A percentile compares a stretch with the other conserved stretches of the same genome.
phyloP scores from a whole-genome alignment of 129 eudicot genomes.

The Dittrichia graveolens region DNA sequence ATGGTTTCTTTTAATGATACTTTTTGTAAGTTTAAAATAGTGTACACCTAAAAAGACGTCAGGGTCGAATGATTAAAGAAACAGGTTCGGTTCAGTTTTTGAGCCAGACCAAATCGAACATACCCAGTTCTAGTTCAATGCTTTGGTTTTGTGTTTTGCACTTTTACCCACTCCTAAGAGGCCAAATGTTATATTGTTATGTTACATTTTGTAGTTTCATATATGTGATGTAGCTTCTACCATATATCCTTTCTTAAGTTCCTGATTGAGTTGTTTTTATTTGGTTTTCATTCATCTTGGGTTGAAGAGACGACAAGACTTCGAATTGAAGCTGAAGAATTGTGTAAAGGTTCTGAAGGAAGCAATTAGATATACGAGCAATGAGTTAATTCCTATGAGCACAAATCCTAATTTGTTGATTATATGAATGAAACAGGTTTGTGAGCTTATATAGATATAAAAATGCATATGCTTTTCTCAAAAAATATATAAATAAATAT shows the following conservation, averaged over 20 bases:
- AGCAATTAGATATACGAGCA: constrained; percentile 3
- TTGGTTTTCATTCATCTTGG: constrained; percentile 1
- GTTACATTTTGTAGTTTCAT: neutral
- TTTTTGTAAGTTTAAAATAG: neutral
- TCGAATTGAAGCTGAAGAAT: neutral
- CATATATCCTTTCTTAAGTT: neutral
- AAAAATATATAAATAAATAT: constrained; percentile 2
- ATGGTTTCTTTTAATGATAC: neutral
- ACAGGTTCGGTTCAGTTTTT: neutral
- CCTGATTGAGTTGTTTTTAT: constrained; percentile 14
- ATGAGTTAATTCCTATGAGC: constrained; percentile 3
- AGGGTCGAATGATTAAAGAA: neutral
- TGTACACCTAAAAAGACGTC: neutral
- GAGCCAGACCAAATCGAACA: neutral
- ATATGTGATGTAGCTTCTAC: neutral
- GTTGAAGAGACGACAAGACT: neutral
- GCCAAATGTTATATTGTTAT: neutral
- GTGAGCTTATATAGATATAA: constrained; percentile 7
- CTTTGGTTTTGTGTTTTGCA: neutral
- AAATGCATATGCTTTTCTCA: neutral
- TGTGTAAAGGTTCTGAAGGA: constrained; percentile 15
- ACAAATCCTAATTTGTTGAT: constrained; percentile 1
- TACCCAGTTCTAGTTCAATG: neutral
- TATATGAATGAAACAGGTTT: neutral
- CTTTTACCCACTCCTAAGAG: neutral